Conservation (phyloP, 2,329 filamentous ascomycete genomes). For the Paramyrothecium roridum region DNA sequence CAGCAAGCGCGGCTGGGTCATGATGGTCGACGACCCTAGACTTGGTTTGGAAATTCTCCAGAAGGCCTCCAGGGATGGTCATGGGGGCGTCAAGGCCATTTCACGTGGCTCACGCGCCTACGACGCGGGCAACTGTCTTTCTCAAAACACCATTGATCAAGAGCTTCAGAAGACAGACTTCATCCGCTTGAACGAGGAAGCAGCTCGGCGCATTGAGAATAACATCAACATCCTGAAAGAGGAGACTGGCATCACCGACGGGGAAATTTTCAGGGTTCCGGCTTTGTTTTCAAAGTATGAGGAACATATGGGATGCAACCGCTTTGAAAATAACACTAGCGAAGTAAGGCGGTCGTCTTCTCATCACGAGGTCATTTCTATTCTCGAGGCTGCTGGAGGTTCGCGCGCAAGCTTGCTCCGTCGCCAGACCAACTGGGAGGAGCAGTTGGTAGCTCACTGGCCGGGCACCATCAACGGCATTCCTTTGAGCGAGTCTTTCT, state of each 20-base stretch:
- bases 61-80: conserved; percentile 9
- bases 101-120: conserved; percentile 5
- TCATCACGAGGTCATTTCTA: no score
- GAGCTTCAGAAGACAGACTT: conserved; percentile 8
- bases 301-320: no score
- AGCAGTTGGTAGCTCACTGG: conserved; percentile 9
- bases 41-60: conserved; percentile 13
- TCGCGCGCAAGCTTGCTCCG: no score
- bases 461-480: conserved; percentile 16
- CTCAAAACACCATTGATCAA: conserved; percentile 11
- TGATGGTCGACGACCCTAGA: conserved; percentile 17
- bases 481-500: conserved; percentile 14
- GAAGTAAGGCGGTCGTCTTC: no score
- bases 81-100: conserved; percentile 11
- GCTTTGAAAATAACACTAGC: no score
- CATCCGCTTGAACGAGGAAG: not conserved
- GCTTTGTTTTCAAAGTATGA: conserved; percentile 8
- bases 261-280: conserved; percentile 18
- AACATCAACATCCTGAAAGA: conserved; percentile 15
- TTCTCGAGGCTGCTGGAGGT: no score
- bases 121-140: conserved; percentile 6
- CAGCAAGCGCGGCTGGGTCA: conserved; percentile 18
- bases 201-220: conserved; percentile 9
- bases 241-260: conserved; percentile 16
- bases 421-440: no score